A percentile compares a stretch with the other conserved stretches of the same genome.
phyloP scores from a whole-genome alignment of 1,139 yeast genomes.

The Yarrowia galli region DNA sequence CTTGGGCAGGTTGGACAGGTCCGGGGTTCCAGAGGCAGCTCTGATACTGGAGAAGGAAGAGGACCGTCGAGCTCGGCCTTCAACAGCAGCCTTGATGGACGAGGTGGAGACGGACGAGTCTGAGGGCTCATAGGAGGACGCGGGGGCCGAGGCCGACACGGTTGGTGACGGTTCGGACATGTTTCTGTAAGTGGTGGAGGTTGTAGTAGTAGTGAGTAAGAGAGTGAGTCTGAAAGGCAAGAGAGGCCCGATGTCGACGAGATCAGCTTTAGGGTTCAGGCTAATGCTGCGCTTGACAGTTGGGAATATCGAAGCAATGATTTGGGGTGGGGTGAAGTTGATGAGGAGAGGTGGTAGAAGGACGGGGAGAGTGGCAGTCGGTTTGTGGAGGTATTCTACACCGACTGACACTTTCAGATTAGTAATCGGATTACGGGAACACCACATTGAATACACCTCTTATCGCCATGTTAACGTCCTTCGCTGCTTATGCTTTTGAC shows the following conservation, averaged over 20 bases:
- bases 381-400: neutral
- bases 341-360: neutral
- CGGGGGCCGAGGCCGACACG: conserved; percentile 30
- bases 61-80: conserved; percentile 22
- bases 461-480: no score
- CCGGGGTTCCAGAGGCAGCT: conserved; percentile 39
- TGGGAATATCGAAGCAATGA: conserved; percentile 22
- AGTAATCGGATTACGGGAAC: neutral
- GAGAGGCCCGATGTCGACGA: conserved; percentile 23
- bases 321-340: neutral
- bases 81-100: conserved; percentile 29
- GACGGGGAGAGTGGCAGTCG: neutral
- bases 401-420: neutral
- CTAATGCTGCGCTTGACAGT: conserved; percentile 9
- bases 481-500: neutral
- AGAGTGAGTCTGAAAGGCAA: neutral
- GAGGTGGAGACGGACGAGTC: conserved; percentile 36
- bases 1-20: conserved; percentile 57
- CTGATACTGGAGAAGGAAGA: conserved; percentile 22
- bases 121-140: conserved; percentile 17
- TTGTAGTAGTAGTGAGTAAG: neutral
- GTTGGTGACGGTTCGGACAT: conserved; percentile 19
- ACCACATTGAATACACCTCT: neutral
- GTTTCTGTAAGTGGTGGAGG: neutral
- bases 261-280: conserved; percentile 22